A percentile compares a stretch with the other conserved stretches of the same genome.
phyloP scores from a whole-genome alignment of 805 yeast species.

The Millerozyma miso region DNA sequence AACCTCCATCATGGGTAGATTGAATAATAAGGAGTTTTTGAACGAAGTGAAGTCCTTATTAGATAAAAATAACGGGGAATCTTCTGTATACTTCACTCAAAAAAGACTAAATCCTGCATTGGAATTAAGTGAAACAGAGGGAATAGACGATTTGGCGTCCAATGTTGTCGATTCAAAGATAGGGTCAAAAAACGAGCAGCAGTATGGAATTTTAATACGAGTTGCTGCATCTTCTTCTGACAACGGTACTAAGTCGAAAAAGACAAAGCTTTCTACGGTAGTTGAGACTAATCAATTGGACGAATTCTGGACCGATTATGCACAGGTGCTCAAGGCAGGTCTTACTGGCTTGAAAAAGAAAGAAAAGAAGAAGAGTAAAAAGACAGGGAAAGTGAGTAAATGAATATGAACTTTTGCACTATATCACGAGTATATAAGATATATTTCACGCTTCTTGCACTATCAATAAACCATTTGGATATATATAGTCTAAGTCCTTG shows the following conservation, averaged over 20 bases:
- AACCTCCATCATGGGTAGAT: slow-evolving; percentile 26
- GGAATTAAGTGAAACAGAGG: slow-evolving; percentile 10
- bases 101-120: slow-evolving; percentile 41
- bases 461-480: slow-evolving; percentile 50
- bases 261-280: slow-evolving; percentile 66
- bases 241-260: slow-evolving; percentile 40
- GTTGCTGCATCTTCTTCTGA: slow-evolving; percentile 42
- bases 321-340: slow-evolving; percentile 65
- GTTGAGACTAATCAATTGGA: slow-evolving; percentile 61
- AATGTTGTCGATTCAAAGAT: slow-evolving; percentile 22
- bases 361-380: slow-evolving; percentile 70
- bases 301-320: slow-evolving; percentile 72
- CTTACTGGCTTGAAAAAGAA: slow-evolving; percentile 76
- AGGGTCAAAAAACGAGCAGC: slow-evolving; percentile 19
- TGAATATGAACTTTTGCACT: slow-evolving; percentile 4
- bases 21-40: slow-evolving; percentile 30
- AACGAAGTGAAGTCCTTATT: slow-evolving; percentile 20
- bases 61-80: slow-evolving; percentile 32
- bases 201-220: slow-evolving; percentile 65
- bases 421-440: slow-evolving; percentile 1
- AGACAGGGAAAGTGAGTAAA: slow-evolving; percentile 36
- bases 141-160: slow-evolving; percentile 29
- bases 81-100: slow-evolving; percentile 58
- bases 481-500: slow-evolving; percentile 54
- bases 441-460: slow-evolving; percentile 43